Evolutionary conservation across 495 filamentous ascomycete genomes (phyloP).

Genomic region (Aspergillus nanangensis): DNA sequence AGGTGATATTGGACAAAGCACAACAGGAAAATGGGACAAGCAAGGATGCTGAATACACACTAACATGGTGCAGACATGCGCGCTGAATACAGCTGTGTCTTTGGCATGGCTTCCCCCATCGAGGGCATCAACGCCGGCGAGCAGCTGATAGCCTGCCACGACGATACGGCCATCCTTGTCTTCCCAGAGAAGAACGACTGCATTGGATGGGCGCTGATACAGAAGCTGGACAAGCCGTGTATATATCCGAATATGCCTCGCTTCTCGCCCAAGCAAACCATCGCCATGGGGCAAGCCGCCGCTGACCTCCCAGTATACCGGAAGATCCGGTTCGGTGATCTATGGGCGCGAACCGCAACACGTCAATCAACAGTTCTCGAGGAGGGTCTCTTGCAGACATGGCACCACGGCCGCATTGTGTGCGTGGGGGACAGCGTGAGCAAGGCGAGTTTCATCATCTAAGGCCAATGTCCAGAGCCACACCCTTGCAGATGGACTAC

Average conservation of each 20-base stretch:
- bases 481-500: too few relatives aligned
- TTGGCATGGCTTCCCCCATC: constrained; percentile 15
- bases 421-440: constrained; percentile 20
- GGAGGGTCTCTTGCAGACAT: constrained; percentile 14
- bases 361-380: constrained; percentile 14
- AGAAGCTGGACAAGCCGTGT: constrained; percentile 33
- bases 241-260: constrained; percentile 30
- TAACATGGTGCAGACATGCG: constrained; percentile 4
- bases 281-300: not conserved
- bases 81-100: constrained; percentile 14
- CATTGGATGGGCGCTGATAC: constrained; percentile 28
- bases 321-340: constrained; percentile 11
- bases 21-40: too few relatives aligned
- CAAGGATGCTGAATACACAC: too few relatives aligned
- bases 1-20: constrained; percentile 3
- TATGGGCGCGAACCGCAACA: constrained; percentile 9
- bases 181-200: constrained; percentile 14
- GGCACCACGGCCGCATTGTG: constrained; percentile 16
- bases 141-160: constrained; percentile 8
- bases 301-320: constrained; percentile 6
- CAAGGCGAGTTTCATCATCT: constrained; percentile 15
- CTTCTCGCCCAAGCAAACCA: constrained; percentile 17
- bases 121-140: constrained; percentile 9
- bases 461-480: too few relatives aligned
- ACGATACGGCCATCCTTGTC: constrained; percentile 6